Base-by-base conservation (phyloP, 2,329 filamentous ascomycete genomes). In the Eutypa lata region DNA sequence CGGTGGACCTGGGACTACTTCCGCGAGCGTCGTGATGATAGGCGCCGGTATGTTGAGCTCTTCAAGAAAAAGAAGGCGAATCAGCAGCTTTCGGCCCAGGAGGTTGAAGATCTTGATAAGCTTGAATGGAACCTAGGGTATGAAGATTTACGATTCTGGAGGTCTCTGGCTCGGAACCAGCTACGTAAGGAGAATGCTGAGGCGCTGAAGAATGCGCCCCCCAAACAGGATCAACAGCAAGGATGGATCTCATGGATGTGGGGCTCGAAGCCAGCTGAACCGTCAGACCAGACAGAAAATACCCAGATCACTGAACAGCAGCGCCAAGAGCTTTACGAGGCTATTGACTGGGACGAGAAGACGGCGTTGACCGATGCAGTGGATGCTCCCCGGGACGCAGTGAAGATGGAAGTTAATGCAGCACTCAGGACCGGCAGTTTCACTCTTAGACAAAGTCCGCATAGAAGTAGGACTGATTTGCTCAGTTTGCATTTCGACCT, bases 321-420 rank as follows among this genome's bases (percentile, higher is more conserved):
- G 69, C 87, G 93, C 42, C 91, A 97, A 68, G 93, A 99, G 71
- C 81, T 99, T 10, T 99, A 97, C 70, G 88, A 95, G 61, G 95
- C 91, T 48, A 99, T 99, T 63, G 94, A 97, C 64, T 99, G 93
- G 87, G 90, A 99, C 57, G 94, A 99, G 71, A 97, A 97, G 76
- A 87, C 92, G 55, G 90, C 89, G 2, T 80, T 99, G 38, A 81
- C 91, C 0, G 91, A 96, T 60, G 87, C 89, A 42, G 87, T 99
- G 3, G 94, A 99, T 61, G 79, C 91, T 31, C 95, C 95, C 0
- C 84, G 90, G 50, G 94, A 99, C 62, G 91, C 91, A 10, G 81
- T 99, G 64, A 97, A 97, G 71, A 79, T 97, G 69, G 90, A 97
- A 67, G 77, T 99, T 47, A 91, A 97, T 67, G 88, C 94, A 48